phyloP scores from a whole-genome alignment of 78 protist species.

The Parvularia atlantis region DNA sequence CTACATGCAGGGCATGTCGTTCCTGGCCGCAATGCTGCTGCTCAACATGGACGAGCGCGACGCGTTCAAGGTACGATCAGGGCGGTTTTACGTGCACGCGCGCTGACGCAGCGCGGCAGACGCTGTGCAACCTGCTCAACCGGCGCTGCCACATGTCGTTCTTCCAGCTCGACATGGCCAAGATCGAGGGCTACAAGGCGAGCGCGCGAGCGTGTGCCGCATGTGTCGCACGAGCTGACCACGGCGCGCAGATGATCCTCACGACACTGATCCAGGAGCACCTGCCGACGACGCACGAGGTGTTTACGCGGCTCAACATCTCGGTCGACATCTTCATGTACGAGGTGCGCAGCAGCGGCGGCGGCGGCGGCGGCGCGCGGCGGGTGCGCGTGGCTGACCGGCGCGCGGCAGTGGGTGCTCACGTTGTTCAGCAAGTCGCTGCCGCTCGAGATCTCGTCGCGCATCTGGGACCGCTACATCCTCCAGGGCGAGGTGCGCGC shows the following conservation, averaged over 20 bases:
- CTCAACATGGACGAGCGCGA: constrained; percentile 6
- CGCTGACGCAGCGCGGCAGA: too few relatives aligned
- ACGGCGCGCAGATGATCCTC: too few relatives aligned
- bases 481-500: too few relatives aligned
- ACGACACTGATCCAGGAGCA: not conserved
- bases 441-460: constrained; percentile 13
- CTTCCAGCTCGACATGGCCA: too few relatives aligned
- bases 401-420: constrained; percentile 43
- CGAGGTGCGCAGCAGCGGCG: too few relatives aligned
- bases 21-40: constrained; percentile 38
- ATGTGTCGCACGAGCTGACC: too few relatives aligned
- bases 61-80: constrained; percentile 30
- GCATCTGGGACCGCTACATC: constrained; percentile 33
- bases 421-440: constrained; percentile 21
- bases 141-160: not conserved
- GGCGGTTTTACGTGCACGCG: too few relatives aligned
- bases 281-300: not conserved
- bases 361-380: too few relatives aligned
- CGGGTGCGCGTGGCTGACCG: too few relatives aligned
- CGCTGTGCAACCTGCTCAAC: constrained; percentile 29
- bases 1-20: constrained; percentile 45
- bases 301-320: not conserved
- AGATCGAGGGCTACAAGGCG: too few relatives aligned
- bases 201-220: too few relatives aligned
- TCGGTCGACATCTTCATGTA: not conserved